phyloP scores from a whole-genome alignment of 495 filamentous ascomycete species.

The Penicillium ucsense region DNA sequence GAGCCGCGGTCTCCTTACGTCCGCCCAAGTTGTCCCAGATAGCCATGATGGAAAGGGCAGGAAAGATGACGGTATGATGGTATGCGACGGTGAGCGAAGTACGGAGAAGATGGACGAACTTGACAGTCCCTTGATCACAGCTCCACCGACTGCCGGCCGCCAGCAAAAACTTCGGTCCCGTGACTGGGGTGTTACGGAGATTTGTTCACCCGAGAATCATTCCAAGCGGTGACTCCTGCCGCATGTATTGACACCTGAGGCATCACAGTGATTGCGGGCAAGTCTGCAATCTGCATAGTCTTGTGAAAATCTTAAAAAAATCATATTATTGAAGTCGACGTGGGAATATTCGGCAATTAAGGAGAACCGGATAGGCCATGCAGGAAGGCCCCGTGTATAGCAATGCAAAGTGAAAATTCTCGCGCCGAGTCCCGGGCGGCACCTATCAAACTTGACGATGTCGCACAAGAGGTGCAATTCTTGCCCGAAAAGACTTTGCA shows the following conservation, averaged over 20 bases:
- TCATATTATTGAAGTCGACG: background rate
- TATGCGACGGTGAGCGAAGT: conserved; percentile 4
- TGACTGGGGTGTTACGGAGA: conserved; percentile 18
- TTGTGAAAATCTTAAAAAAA: background rate
- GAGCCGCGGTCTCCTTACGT: conserved; percentile 57
- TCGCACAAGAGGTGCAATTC: conserved; percentile 30
- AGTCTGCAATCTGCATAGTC: conserved; percentile 12
- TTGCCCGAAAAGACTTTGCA: conserved; percentile 27
- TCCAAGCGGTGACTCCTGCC: conserved; percentile 14
- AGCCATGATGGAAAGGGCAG: conserved; percentile 43
- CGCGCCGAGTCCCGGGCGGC: conserved; percentile 4
- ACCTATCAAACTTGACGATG: conserved; percentile 24
- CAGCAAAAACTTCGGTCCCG: conserved; percentile 39
- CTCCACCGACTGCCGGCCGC: conserved; percentile 19
- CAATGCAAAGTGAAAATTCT: conserved; percentile 17
- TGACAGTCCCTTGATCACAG: conserved; percentile 12
- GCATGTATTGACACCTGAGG: conserved; percentile 13
- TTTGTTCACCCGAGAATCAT: conserved; percentile 21
- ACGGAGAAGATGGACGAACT: conserved; percentile 13
- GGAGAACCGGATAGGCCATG: conserved; percentile 4
- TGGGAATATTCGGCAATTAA: too few species aligned
- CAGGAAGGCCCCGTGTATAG: conserved; percentile 2
- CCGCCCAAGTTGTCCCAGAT: conserved; percentile 86
- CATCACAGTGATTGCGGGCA: conserved; percentile 14
- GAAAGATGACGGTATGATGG: conserved; percentile 17